Percentiles rank a stretch among this genome's conserved stretches.
phyloP scores from a whole-genome alignment of 1,139 yeast genomes.

The Yamadazyma taylorii region DNA sequence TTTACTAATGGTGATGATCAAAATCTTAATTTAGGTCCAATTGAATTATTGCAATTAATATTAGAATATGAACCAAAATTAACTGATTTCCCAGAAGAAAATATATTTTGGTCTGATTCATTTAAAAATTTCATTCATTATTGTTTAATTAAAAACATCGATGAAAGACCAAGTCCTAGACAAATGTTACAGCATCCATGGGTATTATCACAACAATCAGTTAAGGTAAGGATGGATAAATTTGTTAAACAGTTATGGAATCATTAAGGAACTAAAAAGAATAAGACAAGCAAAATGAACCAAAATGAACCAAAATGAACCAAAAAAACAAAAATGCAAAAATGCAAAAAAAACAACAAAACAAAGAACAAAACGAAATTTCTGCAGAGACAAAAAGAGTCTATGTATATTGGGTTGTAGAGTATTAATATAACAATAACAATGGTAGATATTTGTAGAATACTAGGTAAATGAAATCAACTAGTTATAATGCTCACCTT shows the following conservation, averaged over 20 bases:
- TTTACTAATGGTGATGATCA: slow-evolving; percentile 25
- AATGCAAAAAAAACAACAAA: too few relatives aligned
- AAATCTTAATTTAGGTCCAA: slow-evolving; percentile 56
- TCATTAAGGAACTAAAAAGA: too few relatives aligned
- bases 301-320: too few relatives aligned
- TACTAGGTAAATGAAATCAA: too few relatives aligned
- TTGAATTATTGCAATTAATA: slow-evolving; percentile 79
- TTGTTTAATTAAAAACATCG: slow-evolving; percentile 79
- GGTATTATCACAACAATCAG: slow-evolving; percentile 71
- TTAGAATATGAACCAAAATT: slow-evolving; percentile 78
- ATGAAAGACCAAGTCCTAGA: slow-evolving; percentile 84
- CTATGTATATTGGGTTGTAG: too few relatives aligned
- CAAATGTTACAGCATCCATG: slow-evolving; percentile 94
- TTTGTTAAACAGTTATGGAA: slow-evolving; percentile 84
- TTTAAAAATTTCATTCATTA: slow-evolving; percentile 81
- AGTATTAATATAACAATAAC: too few relatives aligned
- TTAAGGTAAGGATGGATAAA: slow-evolving; percentile 80
- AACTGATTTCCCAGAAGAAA: slow-evolving; percentile 73
- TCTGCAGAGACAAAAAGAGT: too few relatives aligned
- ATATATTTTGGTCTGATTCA: slow-evolving; percentile 77
- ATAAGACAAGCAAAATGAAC: too few relatives aligned
- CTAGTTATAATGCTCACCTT: neutral
- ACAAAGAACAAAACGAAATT: neutral
- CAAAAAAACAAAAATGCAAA: too few relatives aligned
- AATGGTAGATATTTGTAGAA: too few relatives aligned